Conservation (phyloP, 345 rosid genomes). For the Syzygium jambos region DNA sequence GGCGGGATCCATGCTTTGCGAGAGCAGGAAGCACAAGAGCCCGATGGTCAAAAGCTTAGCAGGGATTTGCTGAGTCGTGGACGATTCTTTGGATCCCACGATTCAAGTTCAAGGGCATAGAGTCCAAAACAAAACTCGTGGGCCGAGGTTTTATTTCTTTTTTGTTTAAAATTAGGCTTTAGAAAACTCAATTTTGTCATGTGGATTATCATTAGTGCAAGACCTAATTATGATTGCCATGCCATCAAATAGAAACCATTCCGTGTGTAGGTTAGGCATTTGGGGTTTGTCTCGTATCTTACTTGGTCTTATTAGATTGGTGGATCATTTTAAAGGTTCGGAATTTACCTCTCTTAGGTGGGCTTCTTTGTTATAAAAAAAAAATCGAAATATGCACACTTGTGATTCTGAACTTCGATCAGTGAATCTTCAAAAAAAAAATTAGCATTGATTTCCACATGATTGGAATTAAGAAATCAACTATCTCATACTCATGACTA, state of each 20-base stretch:
- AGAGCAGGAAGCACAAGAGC: not conserved
- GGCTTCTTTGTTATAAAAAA: not conserved
- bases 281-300: not conserved
- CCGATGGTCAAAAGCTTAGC: not conserved
- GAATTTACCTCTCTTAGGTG: not conserved
- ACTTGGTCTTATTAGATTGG: not conserved
- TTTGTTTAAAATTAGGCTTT: not conserved
- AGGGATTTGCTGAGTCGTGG: not conserved
- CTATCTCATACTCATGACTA: not conserved
- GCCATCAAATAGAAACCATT: not conserved
- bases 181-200: not conserved
- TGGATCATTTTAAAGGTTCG: not conserved
- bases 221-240: not conserved
- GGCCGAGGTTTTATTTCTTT: not conserved
- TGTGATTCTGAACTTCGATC: not conserved
- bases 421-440: not conserved
- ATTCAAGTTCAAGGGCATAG: not conserved
- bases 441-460: not conserved
- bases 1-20: not conserved
- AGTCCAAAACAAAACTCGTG: not conserved
- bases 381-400: not conserved
- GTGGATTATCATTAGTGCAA: not conserved
- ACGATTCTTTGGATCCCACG: not conserved
- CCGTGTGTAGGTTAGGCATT: not conserved
- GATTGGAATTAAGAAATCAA: not conserved